A percentile compares a stretch with the other conserved stretches of the same genome.
Conservation (phyloP, 2,329 filamentous ascomycete genomes). For the Dichotomopilus funicola region DNA sequence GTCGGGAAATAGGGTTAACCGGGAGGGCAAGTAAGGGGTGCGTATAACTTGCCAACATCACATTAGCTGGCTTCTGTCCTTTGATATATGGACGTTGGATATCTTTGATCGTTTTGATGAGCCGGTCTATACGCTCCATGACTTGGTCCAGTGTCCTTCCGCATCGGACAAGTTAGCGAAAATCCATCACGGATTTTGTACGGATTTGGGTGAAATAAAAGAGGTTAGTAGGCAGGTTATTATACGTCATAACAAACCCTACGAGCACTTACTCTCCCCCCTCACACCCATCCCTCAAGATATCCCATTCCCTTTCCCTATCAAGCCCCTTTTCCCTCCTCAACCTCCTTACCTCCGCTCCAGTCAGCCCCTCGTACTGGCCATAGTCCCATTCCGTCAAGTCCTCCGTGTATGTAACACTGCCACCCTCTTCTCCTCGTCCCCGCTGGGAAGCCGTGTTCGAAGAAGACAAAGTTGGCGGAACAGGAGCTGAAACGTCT, state of each 20-base stretch:
- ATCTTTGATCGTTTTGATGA: not conserved
- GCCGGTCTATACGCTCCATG: not conserved
- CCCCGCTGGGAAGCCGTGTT: too few relatives aligned
- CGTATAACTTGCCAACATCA: not conserved
- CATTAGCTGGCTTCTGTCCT: not conserved
- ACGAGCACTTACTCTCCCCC: not conserved
- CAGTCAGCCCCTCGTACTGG: not conserved
- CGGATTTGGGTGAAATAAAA: not conserved
- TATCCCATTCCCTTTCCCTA: not conserved
- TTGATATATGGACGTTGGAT: not conserved
- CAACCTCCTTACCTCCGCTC: not conserved
- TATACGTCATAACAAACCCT: too few relatives aligned
- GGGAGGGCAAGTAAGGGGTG: not conserved
- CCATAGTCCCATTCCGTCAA: not conserved
- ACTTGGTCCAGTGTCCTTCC: not conserved
- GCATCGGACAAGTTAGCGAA: too few relatives aligned
- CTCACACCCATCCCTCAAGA: not conserved
- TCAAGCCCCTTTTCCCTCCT: not conserved
- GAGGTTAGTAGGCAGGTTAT: too few relatives aligned
- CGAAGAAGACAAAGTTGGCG: not conserved
- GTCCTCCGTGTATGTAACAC: not conserved
- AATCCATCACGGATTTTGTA: not conserved
- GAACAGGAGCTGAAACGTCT: not conserved
- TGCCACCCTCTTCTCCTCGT: not conserved
- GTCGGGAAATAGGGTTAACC: too few relatives aligned